A percentile compares a stretch with the other conserved stretches of the same genome.
Evolutionary conservation across 495 filamentous ascomycete species (phyloP).

Genomic region (Annulohypoxylon maeteangense): DNA sequence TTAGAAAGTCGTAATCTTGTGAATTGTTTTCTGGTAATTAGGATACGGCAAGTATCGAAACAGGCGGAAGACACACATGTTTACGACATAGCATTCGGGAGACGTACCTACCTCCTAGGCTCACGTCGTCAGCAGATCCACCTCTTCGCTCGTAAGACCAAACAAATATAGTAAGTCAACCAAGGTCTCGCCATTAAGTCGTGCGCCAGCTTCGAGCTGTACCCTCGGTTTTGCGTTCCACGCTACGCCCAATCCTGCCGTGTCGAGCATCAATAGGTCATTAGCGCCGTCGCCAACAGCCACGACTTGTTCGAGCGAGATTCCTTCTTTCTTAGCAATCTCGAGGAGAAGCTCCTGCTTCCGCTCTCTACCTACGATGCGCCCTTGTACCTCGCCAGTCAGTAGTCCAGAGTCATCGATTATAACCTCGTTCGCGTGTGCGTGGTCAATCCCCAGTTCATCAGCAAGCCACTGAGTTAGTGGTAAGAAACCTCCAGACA

Average conservation of each 20-base stretch:
- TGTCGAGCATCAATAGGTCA: slow-evolving; percentile 90
- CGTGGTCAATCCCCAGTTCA: slow-evolving; percentile 84
- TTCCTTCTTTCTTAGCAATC: slow-evolving; percentile 77
- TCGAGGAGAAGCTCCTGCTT: slow-evolving; percentile 80
- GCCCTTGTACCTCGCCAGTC: slow-evolving; percentile 80
- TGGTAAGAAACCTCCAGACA: slow-evolving; percentile 92
- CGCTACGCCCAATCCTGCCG: slow-evolving; percentile 89
- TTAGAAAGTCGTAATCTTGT: background rate
- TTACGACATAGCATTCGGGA: slow-evolving; percentile 14
- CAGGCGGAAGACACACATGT: slow-evolving; percentile 16
- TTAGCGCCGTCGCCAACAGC: slow-evolving; percentile 96
- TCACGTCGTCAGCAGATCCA: slow-evolving; percentile 59
- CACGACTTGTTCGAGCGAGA: slow-evolving; percentile 78
- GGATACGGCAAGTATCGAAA: slow-evolving; percentile 17
- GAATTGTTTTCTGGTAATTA: background rate
- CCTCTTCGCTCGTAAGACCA: slow-evolving; percentile 76
- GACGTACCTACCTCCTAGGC: slow-evolving; percentile 24
- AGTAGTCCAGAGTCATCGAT: slow-evolving; percentile 70
- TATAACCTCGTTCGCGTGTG: slow-evolving; percentile 85
- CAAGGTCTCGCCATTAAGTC: slow-evolving; percentile 82
- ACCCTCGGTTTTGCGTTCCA: slow-evolving; percentile 95
- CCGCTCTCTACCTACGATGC: slow-evolving; percentile 82
- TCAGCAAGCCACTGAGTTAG: slow-evolving; percentile 85
- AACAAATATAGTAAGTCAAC: slow-evolving; percentile 86
- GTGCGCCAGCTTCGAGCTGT: slow-evolving; percentile 83